A percentile compares a stretch with the other conserved stretches of the same genome.
These are phyloP conservation scores for Erodium maritimum DNA, from an alignment of 345 rosid genomes.

Conservation along the genomic window DNA sequence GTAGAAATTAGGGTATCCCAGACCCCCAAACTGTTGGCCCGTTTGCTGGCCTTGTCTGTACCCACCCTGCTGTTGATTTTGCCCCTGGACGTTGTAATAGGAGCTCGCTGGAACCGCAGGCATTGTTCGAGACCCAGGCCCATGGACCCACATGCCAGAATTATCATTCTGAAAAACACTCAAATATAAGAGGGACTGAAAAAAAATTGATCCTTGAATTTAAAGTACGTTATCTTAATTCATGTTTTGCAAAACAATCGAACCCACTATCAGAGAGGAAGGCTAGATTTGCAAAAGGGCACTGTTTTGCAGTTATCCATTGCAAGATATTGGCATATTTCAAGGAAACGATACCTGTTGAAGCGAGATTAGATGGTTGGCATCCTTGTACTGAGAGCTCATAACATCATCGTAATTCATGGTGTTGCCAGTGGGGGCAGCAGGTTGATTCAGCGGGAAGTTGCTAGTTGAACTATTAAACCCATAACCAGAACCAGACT, in stretches of 20 bases:
- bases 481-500: constrained; percentile 83
- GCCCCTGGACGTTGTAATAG: constrained; percentile 82
- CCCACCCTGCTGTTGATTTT: constrained; percentile 57
- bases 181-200: background rate
- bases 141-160: constrained; percentile 75
- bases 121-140: constrained; percentile 67
- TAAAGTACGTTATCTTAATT: too few relatives aligned
- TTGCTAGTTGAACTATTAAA: constrained; percentile 63
- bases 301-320: too few relatives aligned
- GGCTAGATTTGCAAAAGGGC: too few relatives aligned
- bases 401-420: constrained; percentile 64
- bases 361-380: constrained; percentile 53
- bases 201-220: too few relatives aligned
- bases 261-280: too few relatives aligned
- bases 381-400: constrained; percentile 83
- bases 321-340: too few relatives aligned
- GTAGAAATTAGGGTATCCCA: constrained; percentile 76
- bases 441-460: constrained; percentile 54
- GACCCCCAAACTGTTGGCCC: constrained; percentile 68
- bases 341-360: constrained; percentile 32
- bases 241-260: too few relatives aligned
- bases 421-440: constrained; percentile 50
- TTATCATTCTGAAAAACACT: constrained; percentile 53
- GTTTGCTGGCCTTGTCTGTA: constrained; percentile 83
- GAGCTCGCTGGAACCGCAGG: constrained; percentile 60